Percentiles rank a stretch among this genome's conserved stretches.
These are phyloP conservation scores for Fraxinus xanthoxyloides DNA, from an alignment of 305 asterid species.

Conservation along the genomic window DNA sequence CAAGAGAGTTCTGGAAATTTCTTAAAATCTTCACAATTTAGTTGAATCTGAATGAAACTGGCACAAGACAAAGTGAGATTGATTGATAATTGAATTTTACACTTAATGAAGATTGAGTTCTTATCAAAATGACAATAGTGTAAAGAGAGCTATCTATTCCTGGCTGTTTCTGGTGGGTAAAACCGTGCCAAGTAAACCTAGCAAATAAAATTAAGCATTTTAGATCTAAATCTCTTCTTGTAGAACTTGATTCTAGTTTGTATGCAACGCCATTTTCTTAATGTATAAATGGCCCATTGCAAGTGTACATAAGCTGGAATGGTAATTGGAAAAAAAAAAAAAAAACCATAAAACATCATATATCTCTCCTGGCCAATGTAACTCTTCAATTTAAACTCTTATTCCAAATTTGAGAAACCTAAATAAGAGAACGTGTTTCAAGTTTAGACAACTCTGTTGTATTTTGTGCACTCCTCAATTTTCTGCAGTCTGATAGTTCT, in stretches of 20 bases:
- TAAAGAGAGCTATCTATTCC: neutral
- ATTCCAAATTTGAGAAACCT: neutral
- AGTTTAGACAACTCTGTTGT: neutral
- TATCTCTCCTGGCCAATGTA: neutral
- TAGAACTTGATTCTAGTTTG: neutral
- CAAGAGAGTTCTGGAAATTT: neutral
- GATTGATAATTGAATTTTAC: neutral
- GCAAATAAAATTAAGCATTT: slow-evolving; percentile 3
- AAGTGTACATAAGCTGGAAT: slow-evolving; percentile 1
- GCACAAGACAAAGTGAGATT: neutral
- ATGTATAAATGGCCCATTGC: neutral
- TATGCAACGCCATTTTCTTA: neutral
- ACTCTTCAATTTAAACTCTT: neutral
- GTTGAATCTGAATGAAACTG: neutral
- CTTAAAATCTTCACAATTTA: neutral
- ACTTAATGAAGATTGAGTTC: neutral
- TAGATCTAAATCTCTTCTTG: neutral
- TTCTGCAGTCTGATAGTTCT: neutral
- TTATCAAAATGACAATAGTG: slow-evolving; percentile 7
- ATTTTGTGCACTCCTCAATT: neutral
- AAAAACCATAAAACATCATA: neutral
- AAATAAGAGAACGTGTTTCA: neutral
- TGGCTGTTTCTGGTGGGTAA: slow-evolving; percentile 4
- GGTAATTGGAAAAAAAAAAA: neutral
- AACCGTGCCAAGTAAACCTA: slow-evolving; percentile 5